Evolutionary conservation across 352 stramenopile genomes (phyloP), one percentile per base, ranked within the genome.

Genomic region (Globisporangium polare): DNA sequence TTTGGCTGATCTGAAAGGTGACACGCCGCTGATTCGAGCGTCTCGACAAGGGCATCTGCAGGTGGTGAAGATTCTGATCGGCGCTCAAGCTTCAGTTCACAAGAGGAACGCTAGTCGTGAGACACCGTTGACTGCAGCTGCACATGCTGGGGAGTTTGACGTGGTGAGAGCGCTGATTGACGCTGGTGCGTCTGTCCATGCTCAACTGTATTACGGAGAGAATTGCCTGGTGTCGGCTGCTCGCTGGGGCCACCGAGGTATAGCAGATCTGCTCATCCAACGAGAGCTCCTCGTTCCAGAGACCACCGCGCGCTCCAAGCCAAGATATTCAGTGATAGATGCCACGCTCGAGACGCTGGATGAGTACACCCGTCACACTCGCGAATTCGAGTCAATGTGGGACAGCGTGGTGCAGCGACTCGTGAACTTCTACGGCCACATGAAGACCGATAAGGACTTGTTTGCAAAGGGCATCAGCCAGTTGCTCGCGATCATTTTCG

Each of bases 331-430:
- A 3, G 4, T 60, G 6, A 9, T 60, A 8, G 24, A 22, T 18
- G 53, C 13, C 10, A 60, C 53, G 39, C 45, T 60, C 22, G 17
- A 60, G 39, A 52, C 53, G 4, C 24, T 60, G 15, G 18, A 18
- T 9, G 37, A 50, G 5, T 51, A 51, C 3, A n/a, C 15, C 17
- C 2, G 6, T 5, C 22, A 29, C 26, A 51, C 24, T 4, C 53
- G n/a, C 37, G 53, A 52, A 47, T 49, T 60, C n/a, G 37, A 26
- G 15, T 51, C 53, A 15, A 42, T 60, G 39, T 60, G 53, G 53
- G 20, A 29, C 8, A 35, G 39, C 53, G 24, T 51, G 20, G 53
- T 60, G 22, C 35, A 51, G 17, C 53, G 39, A 12, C n/a, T 60
- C 5, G 27, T 22, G 20, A 18, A 39, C 5, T 18, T 52, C 17